phyloP scores from a whole-genome alignment of 805 yeast genomes.

The Citeromyces matritensis region DNA sequence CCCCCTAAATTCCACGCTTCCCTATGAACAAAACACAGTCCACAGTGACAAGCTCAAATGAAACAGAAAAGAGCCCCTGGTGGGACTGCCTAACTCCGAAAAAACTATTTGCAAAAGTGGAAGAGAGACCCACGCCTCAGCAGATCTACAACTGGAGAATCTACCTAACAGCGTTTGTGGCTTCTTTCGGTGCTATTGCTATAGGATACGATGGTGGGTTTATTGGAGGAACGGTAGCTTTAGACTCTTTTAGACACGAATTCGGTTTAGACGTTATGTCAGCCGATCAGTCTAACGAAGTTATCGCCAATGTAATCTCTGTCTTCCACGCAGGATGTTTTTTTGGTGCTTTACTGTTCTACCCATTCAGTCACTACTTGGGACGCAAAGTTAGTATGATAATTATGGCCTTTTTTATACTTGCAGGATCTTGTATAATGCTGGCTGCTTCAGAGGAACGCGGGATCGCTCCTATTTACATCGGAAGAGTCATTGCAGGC shows the following conservation, averaged over 20 bases:
- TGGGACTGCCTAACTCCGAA: constrained; percentile 1
- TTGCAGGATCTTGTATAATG: constrained; percentile 27
- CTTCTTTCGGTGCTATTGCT: constrained; percentile 31
- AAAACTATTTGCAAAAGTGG: constrained; percentile 1
- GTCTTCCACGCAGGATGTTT: constrained; percentile 38
- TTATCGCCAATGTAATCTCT: constrained; percentile 27
- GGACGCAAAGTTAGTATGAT: constrained; percentile 25
- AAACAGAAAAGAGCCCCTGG: neutral
- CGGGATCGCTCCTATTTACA: constrained; percentile 29
- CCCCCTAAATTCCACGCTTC: no score
- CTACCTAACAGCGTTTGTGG: constrained; percentile 24
- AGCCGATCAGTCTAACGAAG: constrained; percentile 7
- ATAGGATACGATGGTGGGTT: constrained; percentile 44
- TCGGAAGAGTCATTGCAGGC: constrained; percentile 38
- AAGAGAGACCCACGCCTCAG: constrained; percentile 17
- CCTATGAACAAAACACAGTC: no score
- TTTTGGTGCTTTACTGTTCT: constrained; percentile 26
- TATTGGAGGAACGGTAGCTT: constrained; percentile 36
- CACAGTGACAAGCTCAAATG: no score
- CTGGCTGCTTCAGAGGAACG: constrained; percentile 14
- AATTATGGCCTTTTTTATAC: constrained; percentile 21
- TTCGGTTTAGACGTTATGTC: constrained; percentile 22
- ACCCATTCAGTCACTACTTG: constrained; percentile 22
- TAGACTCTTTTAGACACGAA: constrained; percentile 25
- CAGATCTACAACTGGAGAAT: constrained; percentile 29